A percentile compares a stretch with the other conserved stretches of the same genome.
These are phyloP conservation scores for Pseudogymnoascus pannorum DNA, from an alignment of 2,329 filamentous ascomycete species.

Conservation along the genomic window DNA sequence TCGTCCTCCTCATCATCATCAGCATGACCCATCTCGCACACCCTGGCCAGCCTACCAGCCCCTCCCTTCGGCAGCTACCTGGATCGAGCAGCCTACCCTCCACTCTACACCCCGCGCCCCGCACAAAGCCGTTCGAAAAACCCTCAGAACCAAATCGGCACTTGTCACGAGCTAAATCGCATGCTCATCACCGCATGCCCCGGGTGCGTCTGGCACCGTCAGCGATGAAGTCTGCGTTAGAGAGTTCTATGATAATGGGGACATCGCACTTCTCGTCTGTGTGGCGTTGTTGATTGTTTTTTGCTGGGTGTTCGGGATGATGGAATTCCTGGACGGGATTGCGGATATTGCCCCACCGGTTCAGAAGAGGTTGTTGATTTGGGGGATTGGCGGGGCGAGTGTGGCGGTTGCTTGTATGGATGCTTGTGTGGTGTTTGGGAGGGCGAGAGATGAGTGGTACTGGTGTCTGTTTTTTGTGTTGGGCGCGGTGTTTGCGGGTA, in stretches of 20 bases:
- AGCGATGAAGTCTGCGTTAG: not conserved
- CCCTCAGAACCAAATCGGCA: not conserved
- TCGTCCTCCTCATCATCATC: not conserved
- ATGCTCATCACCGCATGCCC: not conserved
- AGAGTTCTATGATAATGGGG: not conserved
- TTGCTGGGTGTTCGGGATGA: not conserved
- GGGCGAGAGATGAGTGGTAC: not conserved
- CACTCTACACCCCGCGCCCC: not conserved
- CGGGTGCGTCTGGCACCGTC: not conserved
- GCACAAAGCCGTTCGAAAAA: not conserved
- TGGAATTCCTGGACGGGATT: not conserved
- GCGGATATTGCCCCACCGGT: not conserved
- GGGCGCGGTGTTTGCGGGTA: not conserved
- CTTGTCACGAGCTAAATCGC: not conserved
- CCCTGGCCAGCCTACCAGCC: not conserved
- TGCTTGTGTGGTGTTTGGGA: not conserved
- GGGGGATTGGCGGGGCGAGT: not conserved
- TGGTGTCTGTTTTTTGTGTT: not conserved
- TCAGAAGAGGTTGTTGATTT: not conserved
- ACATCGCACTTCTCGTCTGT: not conserved
- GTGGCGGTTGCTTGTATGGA: not conserved
- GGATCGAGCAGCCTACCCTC: not conserved
- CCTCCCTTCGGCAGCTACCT: not conserved
- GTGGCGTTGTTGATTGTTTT: not conserved
- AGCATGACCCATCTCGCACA: not conserved